A percentile compares a stretch with the other conserved stretches of the same genome.
phyloP scores from a whole-genome alignment of 345 rosid species.

The Eucalyptus sp. region DNA sequence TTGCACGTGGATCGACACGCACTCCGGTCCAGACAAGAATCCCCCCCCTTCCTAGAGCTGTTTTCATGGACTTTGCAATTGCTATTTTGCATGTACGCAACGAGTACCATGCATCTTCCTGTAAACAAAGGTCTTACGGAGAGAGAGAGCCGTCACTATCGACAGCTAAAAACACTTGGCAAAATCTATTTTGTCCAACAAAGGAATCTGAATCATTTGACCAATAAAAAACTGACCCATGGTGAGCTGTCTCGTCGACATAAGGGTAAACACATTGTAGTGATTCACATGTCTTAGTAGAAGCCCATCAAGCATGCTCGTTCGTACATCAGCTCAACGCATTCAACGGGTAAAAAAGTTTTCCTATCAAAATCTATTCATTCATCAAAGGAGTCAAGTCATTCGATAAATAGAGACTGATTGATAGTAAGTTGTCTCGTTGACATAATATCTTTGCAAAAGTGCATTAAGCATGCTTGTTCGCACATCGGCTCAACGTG shows the following conservation, averaged over 20 bases:
- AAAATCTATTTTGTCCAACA: background rate
- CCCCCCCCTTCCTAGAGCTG: background rate
- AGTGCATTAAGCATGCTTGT: too few relatives aligned
- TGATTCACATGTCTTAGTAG: background rate
- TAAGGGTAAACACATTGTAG: background rate
- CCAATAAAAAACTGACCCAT: background rate
- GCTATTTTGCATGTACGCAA: background rate
- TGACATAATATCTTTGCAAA: background rate
- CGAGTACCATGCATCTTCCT: background rate
- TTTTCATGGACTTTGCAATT: background rate
- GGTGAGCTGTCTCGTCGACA: background rate
- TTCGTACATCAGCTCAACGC: too few relatives aligned
- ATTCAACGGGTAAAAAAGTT: too few relatives aligned
- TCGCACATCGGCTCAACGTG: accelerated
- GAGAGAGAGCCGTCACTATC: background rate
- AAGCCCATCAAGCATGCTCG: background rate
- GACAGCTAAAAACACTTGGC: background rate
- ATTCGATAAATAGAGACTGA: accelerated
- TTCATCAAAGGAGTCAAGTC: too few relatives aligned
- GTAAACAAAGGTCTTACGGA: background rate
- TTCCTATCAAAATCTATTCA: too few relatives aligned
- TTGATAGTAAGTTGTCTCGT: accelerated
- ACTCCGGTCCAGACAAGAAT: background rate
- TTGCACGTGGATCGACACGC: background rate
- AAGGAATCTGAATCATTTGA: background rate